Base-by-base conservation (phyloP, 1,284 basidiomycete species). In the Abortiporus biennis region DNA sequence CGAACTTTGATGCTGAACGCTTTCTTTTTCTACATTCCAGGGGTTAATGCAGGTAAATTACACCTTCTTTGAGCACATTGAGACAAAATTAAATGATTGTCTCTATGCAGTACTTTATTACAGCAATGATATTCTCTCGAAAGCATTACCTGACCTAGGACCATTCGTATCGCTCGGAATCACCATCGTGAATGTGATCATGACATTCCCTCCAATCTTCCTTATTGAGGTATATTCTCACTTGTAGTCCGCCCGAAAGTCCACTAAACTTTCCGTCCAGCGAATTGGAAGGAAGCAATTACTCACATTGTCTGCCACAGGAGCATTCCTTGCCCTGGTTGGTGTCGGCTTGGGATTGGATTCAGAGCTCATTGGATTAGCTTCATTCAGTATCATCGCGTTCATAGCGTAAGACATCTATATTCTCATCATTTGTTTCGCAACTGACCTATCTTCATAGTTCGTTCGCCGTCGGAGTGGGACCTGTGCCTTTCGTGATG, bases 401-500 rank as follows among this genome's bases (percentile, higher is more conserved):
- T 94, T 96, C 58, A 84, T 96, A 25, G 90, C 84, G 82, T 87
- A 57, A 36, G 78, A 67, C 9, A n/a, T 8, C 17, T n/a, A 36
- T 19, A 42, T 25, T 19, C 39, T 22, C 17, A 25, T 30, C 22
- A n/a, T n/a, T n/a, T n/a, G 13, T n/a, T 12, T 23, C 30, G 31
- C 5, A 30, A n/a, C 38, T 42, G 6, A 43, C 39, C 16, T 36
- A 15, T 13, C n/a, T 21, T 3, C 36, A n/a, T n/a, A 89, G 87
- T 58, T 86, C 86, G 0, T 97, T 95, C 59, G 86, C 90, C 0
- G 67, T 89, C 29, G 93, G 93, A 1, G 71, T 96, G n/a, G 93
- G 93, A 1, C 92, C 93, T 1, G 68, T 96, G 25, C 93, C 93
- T 0, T 96, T 93, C 58, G 80, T 97, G 32, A 85, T 96, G 62